Evolutionary conservation across 768 basidiomycete species (phyloP).

Genomic region (Daedaleopsis sinensis): DNA sequence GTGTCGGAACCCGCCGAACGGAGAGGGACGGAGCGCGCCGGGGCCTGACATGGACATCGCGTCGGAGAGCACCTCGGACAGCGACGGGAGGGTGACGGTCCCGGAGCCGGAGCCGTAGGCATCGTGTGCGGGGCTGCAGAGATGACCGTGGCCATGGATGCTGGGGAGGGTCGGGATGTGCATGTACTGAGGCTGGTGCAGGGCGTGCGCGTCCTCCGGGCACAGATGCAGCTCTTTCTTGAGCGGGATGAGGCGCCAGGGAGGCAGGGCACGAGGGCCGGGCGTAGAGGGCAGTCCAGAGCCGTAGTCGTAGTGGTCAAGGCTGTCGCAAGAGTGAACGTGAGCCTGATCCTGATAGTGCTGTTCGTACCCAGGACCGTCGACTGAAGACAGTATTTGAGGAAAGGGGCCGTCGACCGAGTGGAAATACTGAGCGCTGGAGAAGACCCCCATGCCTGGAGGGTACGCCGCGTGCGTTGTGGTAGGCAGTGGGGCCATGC

Average conservation of each 20-base stretch:
- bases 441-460: neutral
- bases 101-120: neutral
- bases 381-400: neutral
- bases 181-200: neutral
- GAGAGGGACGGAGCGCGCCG: neutral
- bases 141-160: constrained; percentile 4
- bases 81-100: constrained; percentile 9
- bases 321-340: neutral
- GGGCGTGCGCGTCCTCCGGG: too few relatives aligned
- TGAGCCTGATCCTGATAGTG: neutral
- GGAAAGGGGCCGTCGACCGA: neutral
- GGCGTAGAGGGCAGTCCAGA: neutral
- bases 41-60: neutral
- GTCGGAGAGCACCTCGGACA: constrained; percentile 8
- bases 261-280: neutral
- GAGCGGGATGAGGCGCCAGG: neutral
- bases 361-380: neutral
- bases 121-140: neutral
- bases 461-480: neutral
- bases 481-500: neutral
- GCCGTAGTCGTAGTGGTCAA: neutral
- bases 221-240: neutral
- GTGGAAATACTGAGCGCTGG: neutral
- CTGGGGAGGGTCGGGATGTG: neutral
- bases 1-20: neutral